Percentiles rank a stretch among this genome's conserved stretches.
Evolutionary conservation across 2,329 filamentous ascomycete species (phyloP).

Genomic region (Curvularia lunata): DNA sequence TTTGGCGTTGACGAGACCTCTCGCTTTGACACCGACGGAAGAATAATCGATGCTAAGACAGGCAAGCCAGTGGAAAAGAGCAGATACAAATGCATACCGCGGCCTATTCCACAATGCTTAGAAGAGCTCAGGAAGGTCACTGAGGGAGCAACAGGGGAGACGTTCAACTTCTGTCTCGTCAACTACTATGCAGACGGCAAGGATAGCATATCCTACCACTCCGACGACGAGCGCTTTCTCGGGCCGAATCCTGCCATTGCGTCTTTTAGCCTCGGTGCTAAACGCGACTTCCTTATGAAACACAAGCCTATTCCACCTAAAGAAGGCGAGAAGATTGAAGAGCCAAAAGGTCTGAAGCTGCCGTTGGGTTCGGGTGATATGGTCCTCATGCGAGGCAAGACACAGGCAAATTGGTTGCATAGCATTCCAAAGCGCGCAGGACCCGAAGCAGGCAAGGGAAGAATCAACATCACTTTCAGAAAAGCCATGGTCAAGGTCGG

Average conservation of each 20-base stretch:
- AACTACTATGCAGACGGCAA: constrained; percentile 82
- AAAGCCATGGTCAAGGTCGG: constrained; percentile 72
- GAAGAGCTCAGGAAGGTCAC: constrained; percentile 67
- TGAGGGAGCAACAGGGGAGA: constrained; percentile 69
- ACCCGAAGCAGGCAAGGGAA: constrained; percentile 65
- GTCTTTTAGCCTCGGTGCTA: constrained; percentile 74
- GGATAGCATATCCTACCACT: constrained; percentile 81
- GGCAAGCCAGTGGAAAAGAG: constrained; percentile 48
- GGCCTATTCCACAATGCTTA: constrained; percentile 74
- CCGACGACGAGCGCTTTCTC: constrained; percentile 80
- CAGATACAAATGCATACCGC: constrained; percentile 67
- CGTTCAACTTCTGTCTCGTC: constrained; percentile 79
- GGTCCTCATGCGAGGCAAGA: constrained; percentile 76
- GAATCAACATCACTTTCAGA: constrained; percentile 78
- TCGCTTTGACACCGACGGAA: constrained; percentile 55
- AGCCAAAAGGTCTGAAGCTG: constrained; percentile 57
- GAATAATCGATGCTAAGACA: constrained; percentile 53
- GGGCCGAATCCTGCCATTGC: constrained; percentile 74
- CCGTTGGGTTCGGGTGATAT: constrained; percentile 73
- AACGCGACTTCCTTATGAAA: constrained; percentile 78
- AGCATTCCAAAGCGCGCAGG: constrained; percentile 77
- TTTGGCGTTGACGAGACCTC: constrained; percentile 70
- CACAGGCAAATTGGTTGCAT: constrained; percentile 77
- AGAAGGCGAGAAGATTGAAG: constrained; percentile 40
- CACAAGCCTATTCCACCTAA: constrained; percentile 66